Conservation (phyloP, 1,284 basidiomycete species). For the Trichosporon asahii region DNA sequence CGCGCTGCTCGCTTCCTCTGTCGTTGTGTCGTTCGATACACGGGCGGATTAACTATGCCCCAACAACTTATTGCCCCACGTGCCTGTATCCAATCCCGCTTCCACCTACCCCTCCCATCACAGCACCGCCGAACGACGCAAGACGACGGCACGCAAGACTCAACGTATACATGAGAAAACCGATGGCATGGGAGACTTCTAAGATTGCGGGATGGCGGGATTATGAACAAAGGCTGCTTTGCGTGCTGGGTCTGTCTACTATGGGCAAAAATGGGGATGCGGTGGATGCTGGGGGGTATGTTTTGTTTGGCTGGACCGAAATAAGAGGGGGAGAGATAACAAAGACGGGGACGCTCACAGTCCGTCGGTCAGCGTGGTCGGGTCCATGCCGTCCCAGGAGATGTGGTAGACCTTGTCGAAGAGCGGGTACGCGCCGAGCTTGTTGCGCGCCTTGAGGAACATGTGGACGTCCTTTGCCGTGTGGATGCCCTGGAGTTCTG, state of each 20-base stretch:
- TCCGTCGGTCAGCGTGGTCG: slow-evolving; percentile 22
- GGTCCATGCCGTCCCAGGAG: slow-evolving; percentile 43
- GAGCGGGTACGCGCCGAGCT: slow-evolving; percentile 57
- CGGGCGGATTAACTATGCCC: neutral
- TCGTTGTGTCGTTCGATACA: neutral
- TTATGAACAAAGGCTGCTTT: too few species aligned
- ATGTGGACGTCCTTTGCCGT: slow-evolving; percentile 56
- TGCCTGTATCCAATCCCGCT: neutral
- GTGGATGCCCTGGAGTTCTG: slow-evolving; percentile 56
- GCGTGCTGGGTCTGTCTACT: too few species aligned
- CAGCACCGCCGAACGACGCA: too few species aligned
- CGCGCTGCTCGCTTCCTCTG: neutral
- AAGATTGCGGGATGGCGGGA: too few species aligned
- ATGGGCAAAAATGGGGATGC: too few species aligned
- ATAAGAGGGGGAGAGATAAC: too few species aligned
- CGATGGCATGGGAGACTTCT: too few species aligned
- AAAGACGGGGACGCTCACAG: neutral
- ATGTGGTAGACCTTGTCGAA: slow-evolving; percentile 56
- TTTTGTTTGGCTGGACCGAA: too few species aligned
- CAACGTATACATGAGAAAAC: too few species aligned
- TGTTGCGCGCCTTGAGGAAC: slow-evolving; percentile 55
- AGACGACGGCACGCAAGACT: too few species aligned
- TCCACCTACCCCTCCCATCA: neutral
- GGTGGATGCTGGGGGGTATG: too few species aligned
- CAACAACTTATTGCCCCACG: neutral